Base-by-base conservation (phyloP, 352 stramenopile species). In the Pythium volutum region DNA sequence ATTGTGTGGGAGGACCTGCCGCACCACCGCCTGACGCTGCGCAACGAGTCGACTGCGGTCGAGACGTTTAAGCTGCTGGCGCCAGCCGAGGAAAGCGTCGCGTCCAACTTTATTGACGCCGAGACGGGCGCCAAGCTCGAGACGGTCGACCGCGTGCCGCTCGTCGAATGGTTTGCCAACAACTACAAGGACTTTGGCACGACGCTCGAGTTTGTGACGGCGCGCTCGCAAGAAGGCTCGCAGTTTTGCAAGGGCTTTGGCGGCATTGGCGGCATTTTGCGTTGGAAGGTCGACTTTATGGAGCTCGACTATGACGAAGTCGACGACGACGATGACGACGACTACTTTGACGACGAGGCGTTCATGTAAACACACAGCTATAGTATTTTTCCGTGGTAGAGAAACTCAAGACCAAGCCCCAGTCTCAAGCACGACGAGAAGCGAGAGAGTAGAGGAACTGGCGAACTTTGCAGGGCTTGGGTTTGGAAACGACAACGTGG, bases 211-310 rank as follows among this genome's bases (percentile, higher is more conserved):
- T 99, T 99, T 75, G 92, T 99, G 61, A 99, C 97, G 48, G 96
- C 99, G 74, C 91, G 96, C 69, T 96, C 84, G 55, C 95, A 99
- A 64, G 97, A 99, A 77, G 98, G 98, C 48, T 98, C 95, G 61
- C 98, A 99, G 78, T 99, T 99, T 73, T 98, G 97, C 71, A 97
- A 98, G 71, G 98, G 98, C 53, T 99, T 99, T 78, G 98, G 98
- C 66, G 98, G 98, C 39, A 99, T 99, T 54, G 98, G 98, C 46
- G 98, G 97, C 39, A 98, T 99, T 59, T 74, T 99, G 20, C 88
- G 98, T 66, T 99, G 97, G 97, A 98, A 98, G 76, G 96, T 99
- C 18, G 96, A 99, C 84, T 99, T 99, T 79, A 89, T 97, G 62
- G 93, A 99, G 74, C 83, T 98, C 74, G 96, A 98, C 55, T 97